Base-by-base conservation (phyloP, 177 flowering plant genomes). In the Telopea speciosissima region DNA sequence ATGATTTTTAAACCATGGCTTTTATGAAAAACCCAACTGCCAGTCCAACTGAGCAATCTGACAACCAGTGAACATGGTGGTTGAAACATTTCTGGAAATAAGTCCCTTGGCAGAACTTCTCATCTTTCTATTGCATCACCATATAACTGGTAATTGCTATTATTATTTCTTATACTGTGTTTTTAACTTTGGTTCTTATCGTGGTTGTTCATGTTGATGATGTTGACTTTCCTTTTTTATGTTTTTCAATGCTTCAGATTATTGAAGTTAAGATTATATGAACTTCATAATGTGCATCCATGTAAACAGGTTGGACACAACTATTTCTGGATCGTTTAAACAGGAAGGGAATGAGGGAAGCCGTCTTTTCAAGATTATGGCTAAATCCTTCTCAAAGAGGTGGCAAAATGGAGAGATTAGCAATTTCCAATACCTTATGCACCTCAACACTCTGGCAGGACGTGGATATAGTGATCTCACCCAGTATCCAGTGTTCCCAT, bases 351-450 rank as follows among this genome's bases (percentile, higher is more conserved):
- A 73, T 72, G 95, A 90, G 72, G 95, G 95, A 16, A 80, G 89
- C 70, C 90, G 92, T 44, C 87, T 90, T 45, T 90, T 90, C 68
- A 90, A 86, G 82, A 72, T 83, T 67, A 83, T 81, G 89, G 92
- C 95, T 13, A 90, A 90, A 72, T 88, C 95, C 25, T 90, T 90
- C 64, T 88, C 92, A 21, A 90, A 90, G 73, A 87, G 95, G 75
- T 88, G 92, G 95, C 90, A 90, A 77, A 90, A 83, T 87, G 92
- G 95, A 70, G 95, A 90, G 74, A 90, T 90, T 44, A 90, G 89
- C 84, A 90, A 90, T 76, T 90, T 90, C 68, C 95, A 90, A 73
- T 90, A 90, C 72, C 88, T 90, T 66, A 88, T 88, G 95, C 95
- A 90, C 75, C 87, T 90, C 65, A 90, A 90, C 74, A 90, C 95